phyloP scores from a whole-genome alignment of 345 rosid species.

The Eucalyptus erythrocorys region DNA sequence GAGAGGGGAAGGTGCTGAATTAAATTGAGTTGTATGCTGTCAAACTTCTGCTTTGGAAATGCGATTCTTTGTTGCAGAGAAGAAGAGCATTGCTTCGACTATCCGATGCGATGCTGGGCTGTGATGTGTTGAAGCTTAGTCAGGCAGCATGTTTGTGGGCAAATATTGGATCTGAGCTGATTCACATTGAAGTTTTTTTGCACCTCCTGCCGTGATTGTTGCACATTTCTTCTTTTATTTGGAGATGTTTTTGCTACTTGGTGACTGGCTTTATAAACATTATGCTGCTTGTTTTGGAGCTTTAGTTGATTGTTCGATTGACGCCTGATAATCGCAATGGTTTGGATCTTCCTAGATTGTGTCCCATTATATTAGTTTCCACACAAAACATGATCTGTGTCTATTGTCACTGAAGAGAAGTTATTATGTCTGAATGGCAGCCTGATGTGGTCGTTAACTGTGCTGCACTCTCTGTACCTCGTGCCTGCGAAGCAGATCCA shows the following conservation, averaged over 20 bases:
- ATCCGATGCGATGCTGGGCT: not conserved
- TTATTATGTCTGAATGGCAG: slow-evolving; percentile 4
- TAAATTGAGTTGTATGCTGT: not conserved
- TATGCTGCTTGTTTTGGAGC: not conserved
- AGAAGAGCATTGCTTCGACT: not conserved
- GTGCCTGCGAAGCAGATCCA: slow-evolving; percentile 73
- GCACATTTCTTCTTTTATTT: not conserved
- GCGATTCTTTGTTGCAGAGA: not conserved
- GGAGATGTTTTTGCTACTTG: not conserved
- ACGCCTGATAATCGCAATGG: not conserved
- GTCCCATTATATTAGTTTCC: not conserved
- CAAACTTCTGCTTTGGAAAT: not conserved
- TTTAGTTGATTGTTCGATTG: not conserved
- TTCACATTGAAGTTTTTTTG: not conserved
- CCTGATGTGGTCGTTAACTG: slow-evolving; percentile 83
- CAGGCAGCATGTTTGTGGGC: not conserved
- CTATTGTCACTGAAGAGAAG: not conserved
- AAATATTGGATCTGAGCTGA: fast-evolving
- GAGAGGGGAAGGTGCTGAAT: not conserved
- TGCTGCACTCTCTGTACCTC: slow-evolving; percentile 82
- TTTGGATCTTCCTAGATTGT: not conserved
- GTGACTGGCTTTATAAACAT: not conserved
- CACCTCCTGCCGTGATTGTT: not conserved
- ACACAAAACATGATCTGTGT: not conserved
- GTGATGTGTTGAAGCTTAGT: not conserved